phyloP scores from a whole-genome alignment of 2,329 filamentous ascomycete species.

The Penicillium glabrum region DNA sequence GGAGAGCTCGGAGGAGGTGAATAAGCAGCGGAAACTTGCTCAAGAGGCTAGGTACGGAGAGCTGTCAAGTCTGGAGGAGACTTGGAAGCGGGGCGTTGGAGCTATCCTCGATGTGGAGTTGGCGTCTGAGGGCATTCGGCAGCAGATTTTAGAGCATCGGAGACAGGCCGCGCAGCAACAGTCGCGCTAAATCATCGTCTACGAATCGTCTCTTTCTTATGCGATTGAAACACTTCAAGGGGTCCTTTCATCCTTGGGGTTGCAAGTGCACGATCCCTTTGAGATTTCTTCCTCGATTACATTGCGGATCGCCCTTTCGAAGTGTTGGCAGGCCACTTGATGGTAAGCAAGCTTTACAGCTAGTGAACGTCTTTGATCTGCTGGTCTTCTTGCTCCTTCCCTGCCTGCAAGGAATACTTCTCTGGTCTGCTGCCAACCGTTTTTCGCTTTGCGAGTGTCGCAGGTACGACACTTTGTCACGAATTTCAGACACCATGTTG shows the following conservation, averaged over 20 bases:
- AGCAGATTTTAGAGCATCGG: constrained; percentile 65
- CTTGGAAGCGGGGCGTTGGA: constrained; percentile 77
- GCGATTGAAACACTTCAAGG: neutral
- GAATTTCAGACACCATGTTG: neutral
- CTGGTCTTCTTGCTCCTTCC: neutral
- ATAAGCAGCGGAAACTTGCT: constrained; percentile 64
- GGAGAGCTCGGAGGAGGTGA: constrained; percentile 70
- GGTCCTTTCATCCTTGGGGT: neutral
- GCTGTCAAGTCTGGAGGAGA: constrained; percentile 70
- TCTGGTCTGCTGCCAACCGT: neutral
- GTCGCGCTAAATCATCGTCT: neutral
- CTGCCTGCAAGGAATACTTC: neutral
- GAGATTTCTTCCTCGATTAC: neutral
- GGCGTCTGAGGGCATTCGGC: constrained; percentile 71
- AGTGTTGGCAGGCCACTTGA: neutral
- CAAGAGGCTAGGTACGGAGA: constrained; percentile 75
- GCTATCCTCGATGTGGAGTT: constrained; percentile 83
- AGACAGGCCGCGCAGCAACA: constrained; percentile 37
- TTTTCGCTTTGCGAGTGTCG: neutral
- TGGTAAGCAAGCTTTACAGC: neutral
- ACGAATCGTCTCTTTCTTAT: neutral
- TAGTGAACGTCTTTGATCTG: neutral
- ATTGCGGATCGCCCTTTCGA: neutral
- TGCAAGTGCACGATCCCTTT: neutral
- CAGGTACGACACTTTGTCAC: neutral